Conservation (phyloP, 106 monocot species). For the Apostasia shenzhenica region DNA sequence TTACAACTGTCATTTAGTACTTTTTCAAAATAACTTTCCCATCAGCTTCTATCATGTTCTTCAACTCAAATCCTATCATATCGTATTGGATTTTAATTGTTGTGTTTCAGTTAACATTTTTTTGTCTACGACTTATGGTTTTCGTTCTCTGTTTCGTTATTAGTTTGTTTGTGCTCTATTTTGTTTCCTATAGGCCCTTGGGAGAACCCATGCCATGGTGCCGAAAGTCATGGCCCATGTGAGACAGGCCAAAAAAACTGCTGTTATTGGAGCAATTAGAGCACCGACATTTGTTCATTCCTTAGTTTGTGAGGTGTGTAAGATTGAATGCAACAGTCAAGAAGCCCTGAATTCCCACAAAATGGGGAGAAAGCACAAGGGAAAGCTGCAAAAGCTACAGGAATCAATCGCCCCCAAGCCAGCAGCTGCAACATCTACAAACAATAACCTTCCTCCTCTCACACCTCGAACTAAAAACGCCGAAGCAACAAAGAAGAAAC, state of each 20-base stretch:
- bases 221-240: background rate
- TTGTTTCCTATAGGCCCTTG: background rate
- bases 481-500: background rate
- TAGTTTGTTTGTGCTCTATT: background rate
- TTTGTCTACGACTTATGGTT: no score
- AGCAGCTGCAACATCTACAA: background rate
- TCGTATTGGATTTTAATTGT: no score
- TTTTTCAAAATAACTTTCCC: no score
- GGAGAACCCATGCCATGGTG: background rate
- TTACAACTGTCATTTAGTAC: no score
- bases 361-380: conserved; percentile 26
- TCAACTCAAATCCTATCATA: no score
- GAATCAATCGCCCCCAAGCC: conserved; percentile 11
- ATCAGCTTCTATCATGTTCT: no score
- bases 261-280: background rate
- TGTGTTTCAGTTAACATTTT: no score
- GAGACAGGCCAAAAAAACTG: background rate
- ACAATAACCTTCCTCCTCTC: background rate
- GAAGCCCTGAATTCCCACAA: conserved; percentile 24
- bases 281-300: background rate
- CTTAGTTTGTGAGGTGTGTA: conserved; percentile 28
- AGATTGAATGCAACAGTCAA: conserved; percentile 22
- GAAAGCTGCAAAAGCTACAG: conserved; percentile 19
- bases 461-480: background rate
- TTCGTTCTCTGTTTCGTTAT: no score